Percentiles rank a stretch among this genome's conserved stretches.
Conservation (phyloP, 1,139 yeast genomes). For the Ogataea hybrid region DNA sequence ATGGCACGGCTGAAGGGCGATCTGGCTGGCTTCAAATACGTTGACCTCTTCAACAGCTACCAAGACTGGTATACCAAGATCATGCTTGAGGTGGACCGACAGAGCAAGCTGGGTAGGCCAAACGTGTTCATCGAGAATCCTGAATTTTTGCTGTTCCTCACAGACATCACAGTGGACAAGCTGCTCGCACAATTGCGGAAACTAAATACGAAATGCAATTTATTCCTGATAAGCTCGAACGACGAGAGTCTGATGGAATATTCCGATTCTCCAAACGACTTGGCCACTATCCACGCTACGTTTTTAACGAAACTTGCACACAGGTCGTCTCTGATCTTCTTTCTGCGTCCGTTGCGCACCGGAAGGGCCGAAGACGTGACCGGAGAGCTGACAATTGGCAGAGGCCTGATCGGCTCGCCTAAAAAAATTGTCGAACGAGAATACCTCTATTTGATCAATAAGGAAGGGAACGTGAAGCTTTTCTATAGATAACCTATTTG, state of each 20-base stretch:
- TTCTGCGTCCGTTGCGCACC: slow-evolving; percentile 65
- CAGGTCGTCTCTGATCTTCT: slow-evolving; percentile 48
- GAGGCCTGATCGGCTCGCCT: slow-evolving; percentile 43
- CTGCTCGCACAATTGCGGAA: slow-evolving; percentile 38
- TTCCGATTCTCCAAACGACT: slow-evolving; percentile 33
- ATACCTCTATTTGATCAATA: slow-evolving; percentile 59
- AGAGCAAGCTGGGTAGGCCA: slow-evolving; percentile 5
- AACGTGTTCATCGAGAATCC: slow-evolving; percentile 34
- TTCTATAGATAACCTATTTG: slow-evolving; percentile 40
- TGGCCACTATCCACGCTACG: slow-evolving; percentile 41
- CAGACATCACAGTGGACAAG: slow-evolving; percentile 36
- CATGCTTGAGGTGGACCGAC: slow-evolving; percentile 6
- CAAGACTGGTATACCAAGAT: slow-evolving; percentile 20
- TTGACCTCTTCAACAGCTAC: slow-evolving; percentile 42
- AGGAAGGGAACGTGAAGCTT: slow-evolving; percentile 49
- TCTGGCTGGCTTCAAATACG: slow-evolving; percentile 36
- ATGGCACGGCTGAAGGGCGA: slow-evolving; percentile 39
- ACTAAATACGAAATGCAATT: slow-evolving; percentile 39
- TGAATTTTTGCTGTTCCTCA: slow-evolving; percentile 48
- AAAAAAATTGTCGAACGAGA: slow-evolving; percentile 49
- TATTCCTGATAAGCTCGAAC: slow-evolving; percentile 32
- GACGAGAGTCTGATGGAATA: slow-evolving; percentile 42
- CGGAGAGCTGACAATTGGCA: slow-evolving; percentile 60
- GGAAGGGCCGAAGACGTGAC: slow-evolving; percentile 85
- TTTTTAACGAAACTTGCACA: slow-evolving; percentile 49